Evolutionary conservation across 1,139 yeast species (phyloP).

Genomic region (Geotrichum australiense): DNA sequence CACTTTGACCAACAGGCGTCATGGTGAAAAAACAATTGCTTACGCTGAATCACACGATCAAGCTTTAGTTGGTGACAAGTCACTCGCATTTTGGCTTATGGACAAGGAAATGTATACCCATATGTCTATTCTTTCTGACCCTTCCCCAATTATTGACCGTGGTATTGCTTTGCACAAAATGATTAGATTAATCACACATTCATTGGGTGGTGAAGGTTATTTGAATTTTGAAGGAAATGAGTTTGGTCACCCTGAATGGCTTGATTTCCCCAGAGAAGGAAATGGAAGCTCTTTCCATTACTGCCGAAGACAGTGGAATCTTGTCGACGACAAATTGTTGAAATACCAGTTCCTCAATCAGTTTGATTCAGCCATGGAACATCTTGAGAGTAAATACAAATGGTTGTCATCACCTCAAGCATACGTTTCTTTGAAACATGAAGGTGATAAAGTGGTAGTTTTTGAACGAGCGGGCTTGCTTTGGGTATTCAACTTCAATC

Average conservation of each 20-base stretch:
- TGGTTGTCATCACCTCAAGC: slow-evolving; percentile 78
- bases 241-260: slow-evolving; percentile 99
- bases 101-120: slow-evolving; percentile 97
- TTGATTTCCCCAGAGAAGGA: slow-evolving; percentile 90
- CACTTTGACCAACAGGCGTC: slow-evolving; percentile 82
- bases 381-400: slow-evolving; percentile 57
- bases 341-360: slow-evolving; percentile 70
- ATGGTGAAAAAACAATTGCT: slow-evolving; percentile 82
- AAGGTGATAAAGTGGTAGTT: slow-evolving; percentile 77
- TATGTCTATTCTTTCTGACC: slow-evolving; percentile 71
- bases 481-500: slow-evolving; percentile 86
- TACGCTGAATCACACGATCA: slow-evolving; percentile 97
- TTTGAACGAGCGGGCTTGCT: slow-evolving; percentile 83
- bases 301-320: slow-evolving; percentile 89
- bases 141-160: slow-evolving; percentile 75
- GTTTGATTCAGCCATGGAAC: slow-evolving; percentile 82
- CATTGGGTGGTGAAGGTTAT: slow-evolving; percentile 94
- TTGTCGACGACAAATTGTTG: slow-evolving; percentile 69
- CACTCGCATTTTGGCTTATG: slow-evolving; percentile 96
- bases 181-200: slow-evolving; percentile 78
- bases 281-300: slow-evolving; percentile 85
- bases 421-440: slow-evolving; percentile 81
- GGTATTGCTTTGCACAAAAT: slow-evolving; percentile 87
- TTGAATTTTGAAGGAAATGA: slow-evolving; percentile 96
- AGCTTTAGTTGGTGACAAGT: slow-evolving; percentile 95